Evolutionary conservation across 208 protist genomes (phyloP).

Genomic region (Trypanosoma melophagium): DNA sequence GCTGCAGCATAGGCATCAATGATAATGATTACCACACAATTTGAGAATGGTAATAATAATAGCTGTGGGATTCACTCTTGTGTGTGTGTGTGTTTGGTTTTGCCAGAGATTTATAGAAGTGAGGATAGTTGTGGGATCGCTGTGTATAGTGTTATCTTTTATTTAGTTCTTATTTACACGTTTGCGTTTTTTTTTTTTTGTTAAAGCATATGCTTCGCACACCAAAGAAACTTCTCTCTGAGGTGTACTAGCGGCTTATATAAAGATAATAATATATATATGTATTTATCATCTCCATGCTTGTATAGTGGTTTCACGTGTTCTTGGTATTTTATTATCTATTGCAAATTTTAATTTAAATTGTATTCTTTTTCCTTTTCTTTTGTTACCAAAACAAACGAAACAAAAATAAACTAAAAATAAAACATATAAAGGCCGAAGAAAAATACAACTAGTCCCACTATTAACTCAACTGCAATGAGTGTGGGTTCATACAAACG

Average conservation of each 20-base stretch:
- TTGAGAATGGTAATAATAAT: too few relatives aligned
- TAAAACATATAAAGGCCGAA: too few relatives aligned
- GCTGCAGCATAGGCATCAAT: conserved; percentile 31
- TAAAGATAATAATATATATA: conserved; percentile 3
- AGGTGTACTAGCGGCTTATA: too few relatives aligned
- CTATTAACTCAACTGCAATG: conserved; percentile 1
- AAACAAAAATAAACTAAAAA: too few relatives aligned
- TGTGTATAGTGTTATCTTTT: not conserved
- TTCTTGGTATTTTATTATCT: not conserved
- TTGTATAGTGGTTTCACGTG: not conserved
- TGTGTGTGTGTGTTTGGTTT: too few relatives aligned
- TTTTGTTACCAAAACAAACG: not conserved
- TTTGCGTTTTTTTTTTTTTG: not conserved
- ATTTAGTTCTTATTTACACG: conserved; percentile 5
- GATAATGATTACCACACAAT: too few relatives aligned
- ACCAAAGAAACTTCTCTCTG: too few relatives aligned
- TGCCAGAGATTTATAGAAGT: too few relatives aligned
- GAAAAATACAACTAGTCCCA: not conserved
- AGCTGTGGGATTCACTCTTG: too few relatives aligned
- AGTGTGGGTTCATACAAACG: conserved; percentile 19
- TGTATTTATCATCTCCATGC: not conserved
- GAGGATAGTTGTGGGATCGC: not conserved
- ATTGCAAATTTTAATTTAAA: not conserved
- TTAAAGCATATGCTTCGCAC: not conserved
- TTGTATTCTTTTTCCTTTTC: too few relatives aligned